Evolutionary conservation across 495 filamentous ascomycete genomes (phyloP).

Genomic region (Oidiodendron maius): DNA sequence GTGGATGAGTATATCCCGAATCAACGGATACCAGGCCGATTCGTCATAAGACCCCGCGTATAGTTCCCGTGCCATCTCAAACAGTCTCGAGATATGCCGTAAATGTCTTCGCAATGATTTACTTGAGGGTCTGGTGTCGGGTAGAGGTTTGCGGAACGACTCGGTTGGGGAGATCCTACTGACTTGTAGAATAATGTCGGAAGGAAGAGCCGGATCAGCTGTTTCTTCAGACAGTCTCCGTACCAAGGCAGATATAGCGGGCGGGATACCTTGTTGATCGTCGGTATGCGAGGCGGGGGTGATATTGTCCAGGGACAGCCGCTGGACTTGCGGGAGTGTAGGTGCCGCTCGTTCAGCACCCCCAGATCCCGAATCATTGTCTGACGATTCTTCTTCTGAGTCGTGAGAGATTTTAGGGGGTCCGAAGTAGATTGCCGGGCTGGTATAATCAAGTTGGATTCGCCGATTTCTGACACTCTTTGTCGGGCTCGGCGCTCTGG

Average conservation of each 20-base stretch:
- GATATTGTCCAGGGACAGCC: slow-evolving; percentile 4
- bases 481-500: slow-evolving; percentile 4
- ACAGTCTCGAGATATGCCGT: slow-evolving; percentile 3
- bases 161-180: background rate
- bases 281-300: background rate
- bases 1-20: background rate
- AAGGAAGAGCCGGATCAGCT: slow-evolving; percentile 3
- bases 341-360: slow-evolving; percentile 1
- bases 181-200: slow-evolving; percentile 3
- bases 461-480: slow-evolving; percentile 7
- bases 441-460: slow-evolving; percentile 6
- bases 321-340: slow-evolving; percentile 2
- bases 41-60: slow-evolving; percentile 8
- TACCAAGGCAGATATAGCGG: background rate
- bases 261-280: background rate
- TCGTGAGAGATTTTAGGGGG: background rate
- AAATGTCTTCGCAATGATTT: background rate
- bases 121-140: background rate
- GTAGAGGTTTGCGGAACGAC: background rate
- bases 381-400: slow-evolving; percentile 7
- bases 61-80: slow-evolving; percentile 3
- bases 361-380: background rate
- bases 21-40: slow-evolving; percentile 4
- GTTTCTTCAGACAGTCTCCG: slow-evolving; percentile 1
- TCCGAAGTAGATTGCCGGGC: slow-evolving; percentile 9